Base-by-base conservation (phyloP, 192 early-diverging fungal species). In the Mortierella alpina region DNA sequence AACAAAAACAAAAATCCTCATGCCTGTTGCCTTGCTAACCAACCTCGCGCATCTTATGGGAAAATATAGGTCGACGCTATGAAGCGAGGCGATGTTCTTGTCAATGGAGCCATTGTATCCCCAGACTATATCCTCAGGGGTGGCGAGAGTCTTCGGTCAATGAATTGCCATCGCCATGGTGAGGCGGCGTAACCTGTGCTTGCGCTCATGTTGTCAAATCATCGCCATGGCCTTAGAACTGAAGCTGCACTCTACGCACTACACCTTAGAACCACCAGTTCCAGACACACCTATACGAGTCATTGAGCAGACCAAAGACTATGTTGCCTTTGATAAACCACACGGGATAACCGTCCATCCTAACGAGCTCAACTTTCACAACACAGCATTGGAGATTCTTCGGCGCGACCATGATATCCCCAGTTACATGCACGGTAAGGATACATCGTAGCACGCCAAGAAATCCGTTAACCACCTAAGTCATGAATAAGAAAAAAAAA, bases 261-360 rank as follows among this genome's bases (percentile, higher is more conserved):
- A 8, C 22, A 17, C 5, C 48, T n/a, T 61, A 76, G 77, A 80
- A 31, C 77, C 77, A 17, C 58, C 77, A 0, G 57, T 80, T 4
- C 77, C 77, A 2, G 77, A 72, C 23, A 72, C 70, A 2, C 77
- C 66, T 6, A 80, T 80, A 20, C 65, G 48, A 8, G 42, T 80
- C 18, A 57, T 80, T 14, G 70, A 80, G 18, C 63, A 68, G 18
- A 72, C 70, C n/a, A 44, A 63, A 6, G 77, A 80, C 48, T 80
- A 80, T 48, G 41, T 80, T 11, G 70, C 44, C 2, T 72, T 80
- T 53, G 77, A 80, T 39, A 80, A 80, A 58, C 77, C 77, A 2
- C 77, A 80, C 9, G 77, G 77, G 0, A 69, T 80, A 5, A 80
- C 77, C 20, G 77, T 80, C 22, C 77, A 80, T 23, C 77, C 77